Evolutionary conservation across 805 yeast species (phyloP).

Genomic region (Ogataea paradorogensis): DNA sequence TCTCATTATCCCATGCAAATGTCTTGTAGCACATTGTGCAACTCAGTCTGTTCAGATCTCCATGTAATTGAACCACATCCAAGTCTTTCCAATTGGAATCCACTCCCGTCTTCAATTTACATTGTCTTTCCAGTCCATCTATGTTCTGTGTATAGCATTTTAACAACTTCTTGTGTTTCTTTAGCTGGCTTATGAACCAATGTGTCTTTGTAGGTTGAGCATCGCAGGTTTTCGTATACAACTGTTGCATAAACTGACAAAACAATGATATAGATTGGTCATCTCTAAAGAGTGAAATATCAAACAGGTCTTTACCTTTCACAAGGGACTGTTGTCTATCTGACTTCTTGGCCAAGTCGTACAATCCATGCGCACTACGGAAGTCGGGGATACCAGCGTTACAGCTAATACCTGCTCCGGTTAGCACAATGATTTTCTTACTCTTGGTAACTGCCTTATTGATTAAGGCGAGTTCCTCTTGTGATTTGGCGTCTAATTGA

Average conservation of each 20-base stretch:
- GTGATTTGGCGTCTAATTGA: conserved; percentile 15
- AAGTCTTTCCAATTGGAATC: conserved; percentile 61
- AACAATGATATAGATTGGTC: conserved; percentile 66
- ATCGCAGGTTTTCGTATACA: conserved; percentile 57
- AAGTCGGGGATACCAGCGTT: conserved; percentile 98
- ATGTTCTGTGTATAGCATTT: conserved; percentile 95
- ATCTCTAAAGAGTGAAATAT: conserved; percentile 73
- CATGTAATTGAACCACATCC: conserved; percentile 88
- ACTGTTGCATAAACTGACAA: conserved; percentile 83
- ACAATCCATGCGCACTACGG: conserved; percentile 79
- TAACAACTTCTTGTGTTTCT: conserved; percentile 61
- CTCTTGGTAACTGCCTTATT: conserved; percentile 44
- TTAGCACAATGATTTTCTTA: conserved; percentile 61
- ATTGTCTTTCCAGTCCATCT: conserved; percentile 75
- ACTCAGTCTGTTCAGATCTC: conserved; percentile 71
- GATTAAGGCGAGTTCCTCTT: conserved; percentile 31
- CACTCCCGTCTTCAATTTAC: conserved; percentile 64
- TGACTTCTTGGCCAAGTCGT: conserved; percentile 59
- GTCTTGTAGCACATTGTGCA: conserved; percentile 69
- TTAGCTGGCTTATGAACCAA: conserved; percentile 59
- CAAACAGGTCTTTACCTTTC: conserved; percentile 92
- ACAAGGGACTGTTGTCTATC: conserved; percentile 47
- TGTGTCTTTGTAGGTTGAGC: conserved; percentile 88
- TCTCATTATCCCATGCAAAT: conserved; percentile 60
- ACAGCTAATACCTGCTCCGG: conserved; percentile 97